A percentile compares a stretch with the other conserved stretches of the same genome.
phyloP scores from a whole-genome alignment of 306 rosid species.

The Lagenaria siceraria region DNA sequence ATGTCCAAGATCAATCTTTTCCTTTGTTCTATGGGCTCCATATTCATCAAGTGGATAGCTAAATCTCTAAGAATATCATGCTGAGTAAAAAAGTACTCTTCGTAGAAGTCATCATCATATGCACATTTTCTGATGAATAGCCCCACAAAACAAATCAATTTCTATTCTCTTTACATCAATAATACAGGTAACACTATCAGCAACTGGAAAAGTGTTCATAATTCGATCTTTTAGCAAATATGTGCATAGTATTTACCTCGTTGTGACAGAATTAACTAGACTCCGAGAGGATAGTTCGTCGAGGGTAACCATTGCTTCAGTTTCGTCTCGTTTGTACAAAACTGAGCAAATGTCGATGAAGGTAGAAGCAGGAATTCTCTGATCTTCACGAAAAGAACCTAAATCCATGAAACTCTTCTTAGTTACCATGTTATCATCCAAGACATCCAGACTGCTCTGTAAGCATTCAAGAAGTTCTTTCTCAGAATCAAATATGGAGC shows the following conservation, averaged over 20 bases:
- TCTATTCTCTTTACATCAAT: not conserved
- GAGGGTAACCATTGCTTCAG: slow-evolving; percentile 29
- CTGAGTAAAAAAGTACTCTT: slow-evolving; percentile 33
- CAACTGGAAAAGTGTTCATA: not conserved
- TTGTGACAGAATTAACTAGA: slow-evolving; percentile 29
- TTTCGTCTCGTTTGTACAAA: slow-evolving; percentile 20
- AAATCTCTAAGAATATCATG: slow-evolving; percentile 55
- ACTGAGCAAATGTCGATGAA: slow-evolving; percentile 60
- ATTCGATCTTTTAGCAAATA: not conserved
- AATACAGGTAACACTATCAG: not conserved
- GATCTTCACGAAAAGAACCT: slow-evolving; percentile 52
- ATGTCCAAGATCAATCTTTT: slow-evolving; percentile 33
- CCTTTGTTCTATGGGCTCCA: slow-evolving; percentile 20
- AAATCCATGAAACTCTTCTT: slow-evolving; percentile 57
- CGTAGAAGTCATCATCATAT: slow-evolving; percentile 25
- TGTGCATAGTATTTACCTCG: slow-evolving; percentile 25
- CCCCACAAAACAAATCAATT: not conserved
- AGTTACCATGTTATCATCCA: slow-evolving; percentile 8
- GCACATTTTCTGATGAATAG: slow-evolving; percentile 22
- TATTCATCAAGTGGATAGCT: slow-evolving; percentile 25
- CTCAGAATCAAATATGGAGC: slow-evolving; percentile 16
- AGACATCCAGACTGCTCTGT: slow-evolving; percentile 29
- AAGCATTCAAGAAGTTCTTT: slow-evolving; percentile 20
- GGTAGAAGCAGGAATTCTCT: slow-evolving; percentile 40
- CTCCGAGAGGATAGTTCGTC: slow-evolving; percentile 16